A percentile compares a stretch with the other conserved stretches of the same genome.
These are phyloP conservation scores for Nannizzia gypsea DNA, from an alignment of 2,329 filamentous ascomycete genomes.

Conservation along the genomic window DNA sequence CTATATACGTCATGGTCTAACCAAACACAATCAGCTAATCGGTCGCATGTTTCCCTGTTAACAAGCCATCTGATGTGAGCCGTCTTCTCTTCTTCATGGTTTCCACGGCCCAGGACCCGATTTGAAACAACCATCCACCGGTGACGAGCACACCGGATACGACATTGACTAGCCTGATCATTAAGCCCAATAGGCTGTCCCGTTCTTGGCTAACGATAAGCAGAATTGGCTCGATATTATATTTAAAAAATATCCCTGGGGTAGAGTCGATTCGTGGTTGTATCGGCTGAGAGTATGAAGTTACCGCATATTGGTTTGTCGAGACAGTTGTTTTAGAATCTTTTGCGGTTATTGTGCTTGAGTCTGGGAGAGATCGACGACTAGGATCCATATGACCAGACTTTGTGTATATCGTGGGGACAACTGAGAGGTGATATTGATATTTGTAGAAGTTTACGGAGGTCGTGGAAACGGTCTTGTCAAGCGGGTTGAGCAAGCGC, in stretches of 20 bases:
- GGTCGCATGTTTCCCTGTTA: conserved; percentile 32
- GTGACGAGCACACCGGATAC: conserved; percentile 83
- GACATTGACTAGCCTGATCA: conserved; percentile 80
- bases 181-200: conserved; percentile 58
- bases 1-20: background rate
- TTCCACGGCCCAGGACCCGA: conserved; percentile 61
- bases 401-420: conserved; percentile 80
- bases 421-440: conserved; percentile 93
- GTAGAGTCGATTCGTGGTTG: conserved; percentile 51
- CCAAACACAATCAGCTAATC: conserved; percentile 18
- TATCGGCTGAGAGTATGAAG: conserved; percentile 64
- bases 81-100: conserved; percentile 33
- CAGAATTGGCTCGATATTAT: conserved; percentile 92
- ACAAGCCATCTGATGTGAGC: conserved; percentile 36
- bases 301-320: conserved; percentile 97
- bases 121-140: conserved; percentile 82
- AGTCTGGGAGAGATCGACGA: conserved; percentile 26
- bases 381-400: conserved; percentile 32
- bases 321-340: conserved; percentile 51
- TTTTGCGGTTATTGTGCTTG: conserved; percentile 24
- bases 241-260: conserved; percentile 95
- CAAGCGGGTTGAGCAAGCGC: conserved; percentile 82
- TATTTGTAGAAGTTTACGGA: conserved; percentile 77
- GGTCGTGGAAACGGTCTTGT: conserved; percentile 74
- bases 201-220: conserved; percentile 74